phyloP scores from a whole-genome alignment of 805 yeast species.

The Ascoidea tarda region DNA sequence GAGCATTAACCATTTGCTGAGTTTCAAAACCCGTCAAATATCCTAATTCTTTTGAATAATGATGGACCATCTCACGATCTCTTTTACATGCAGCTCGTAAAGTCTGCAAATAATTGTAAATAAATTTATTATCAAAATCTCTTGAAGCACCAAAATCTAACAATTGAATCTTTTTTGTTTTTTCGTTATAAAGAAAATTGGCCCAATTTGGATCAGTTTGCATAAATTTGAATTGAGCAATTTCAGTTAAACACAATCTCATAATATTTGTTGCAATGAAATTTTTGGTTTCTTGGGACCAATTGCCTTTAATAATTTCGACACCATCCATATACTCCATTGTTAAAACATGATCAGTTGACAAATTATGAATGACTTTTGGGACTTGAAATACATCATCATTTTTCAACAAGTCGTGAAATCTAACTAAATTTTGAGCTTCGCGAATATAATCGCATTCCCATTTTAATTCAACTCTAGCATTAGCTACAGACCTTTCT shows the following conservation, averaged over 20 bases:
- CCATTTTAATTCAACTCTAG: slow-evolving; percentile 89
- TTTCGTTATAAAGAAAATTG: slow-evolving; percentile 70
- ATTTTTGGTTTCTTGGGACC: slow-evolving; percentile 61
- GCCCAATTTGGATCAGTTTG: slow-evolving; percentile 99
- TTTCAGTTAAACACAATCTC: slow-evolving; percentile 77
- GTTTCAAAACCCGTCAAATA: slow-evolving; percentile 88
- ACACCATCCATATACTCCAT: slow-evolving; percentile 81
- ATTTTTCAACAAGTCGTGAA: slow-evolving; percentile 43
- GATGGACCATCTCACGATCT: slow-evolving; percentile 50
- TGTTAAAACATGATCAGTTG: slow-evolving; percentile 74
- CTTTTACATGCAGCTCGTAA: slow-evolving; percentile 60
- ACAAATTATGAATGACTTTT: slow-evolving; percentile 56
- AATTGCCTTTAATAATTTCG: slow-evolving; percentile 66
- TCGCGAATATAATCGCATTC: slow-evolving; percentile 94
- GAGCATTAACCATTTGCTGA: slow-evolving; percentile 79
- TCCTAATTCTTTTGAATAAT: slow-evolving; percentile 61
- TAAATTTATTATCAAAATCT: slow-evolving; percentile 55
- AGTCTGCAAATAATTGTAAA: slow-evolving; percentile 51
- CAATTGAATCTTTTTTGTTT: slow-evolving; percentile 64
- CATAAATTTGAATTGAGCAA: slow-evolving; percentile 79
- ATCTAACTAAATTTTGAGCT: slow-evolving; percentile 60
- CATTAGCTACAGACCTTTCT: slow-evolving; percentile 86
- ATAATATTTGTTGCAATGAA: slow-evolving; percentile 78
- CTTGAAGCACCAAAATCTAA: slow-evolving; percentile 95
- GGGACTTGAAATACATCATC: slow-evolving; percentile 68